These are phyloP conservation scores for Dothistroma septosporum DNA, from an alignment of 2,329 filamentous ascomycete genomes.

Conservation along the genomic window DNA sequence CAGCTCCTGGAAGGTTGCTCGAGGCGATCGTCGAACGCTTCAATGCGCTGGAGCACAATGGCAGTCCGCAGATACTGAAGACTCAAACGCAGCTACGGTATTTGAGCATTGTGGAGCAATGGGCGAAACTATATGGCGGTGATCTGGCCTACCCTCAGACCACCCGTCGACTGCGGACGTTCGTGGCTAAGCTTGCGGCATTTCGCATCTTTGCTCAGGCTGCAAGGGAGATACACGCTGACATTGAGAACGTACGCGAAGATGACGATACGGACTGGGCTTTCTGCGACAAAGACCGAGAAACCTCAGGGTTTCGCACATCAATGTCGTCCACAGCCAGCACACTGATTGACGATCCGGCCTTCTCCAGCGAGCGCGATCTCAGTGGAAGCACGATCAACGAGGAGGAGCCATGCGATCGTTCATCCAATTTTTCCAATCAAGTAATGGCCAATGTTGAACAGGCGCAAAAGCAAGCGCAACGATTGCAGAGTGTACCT, in stretches of 20 bases:
- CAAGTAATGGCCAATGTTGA: conserved; percentile 65
- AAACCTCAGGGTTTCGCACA: conserved; percentile 35
- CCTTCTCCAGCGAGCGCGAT: conserved; percentile 28
- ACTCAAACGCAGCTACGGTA: conserved; percentile 79
- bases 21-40: conserved; percentile 73
- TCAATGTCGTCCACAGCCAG: conserved; percentile 32
- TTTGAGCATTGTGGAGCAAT: conserved; percentile 78
- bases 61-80: conserved; percentile 66
- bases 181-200: conserved; percentile 68
- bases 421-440: conserved; percentile 33
- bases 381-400: conserved; percentile 30
- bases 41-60: conserved; percentile 64
- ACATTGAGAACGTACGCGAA: conserved; percentile 70
- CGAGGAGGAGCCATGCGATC: conserved; percentile 25
- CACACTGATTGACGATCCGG: conserved; percentile 34
- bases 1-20: conserved; percentile 73
- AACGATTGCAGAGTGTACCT: conserved; percentile 64
- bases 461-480: conserved; percentile 74
- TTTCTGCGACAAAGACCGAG: conserved; percentile 65
- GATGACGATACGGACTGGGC: conserved; percentile 94
- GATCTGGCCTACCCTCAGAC: conserved; percentile 82
- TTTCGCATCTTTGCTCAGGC: conserved; percentile 80
- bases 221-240: conserved; percentile 77
- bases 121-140: conserved; percentile 84
- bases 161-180: conserved; percentile 65